Evolutionary conservation across 805 yeast genomes (phyloP).

Genomic region (Pichia exigua): DNA sequence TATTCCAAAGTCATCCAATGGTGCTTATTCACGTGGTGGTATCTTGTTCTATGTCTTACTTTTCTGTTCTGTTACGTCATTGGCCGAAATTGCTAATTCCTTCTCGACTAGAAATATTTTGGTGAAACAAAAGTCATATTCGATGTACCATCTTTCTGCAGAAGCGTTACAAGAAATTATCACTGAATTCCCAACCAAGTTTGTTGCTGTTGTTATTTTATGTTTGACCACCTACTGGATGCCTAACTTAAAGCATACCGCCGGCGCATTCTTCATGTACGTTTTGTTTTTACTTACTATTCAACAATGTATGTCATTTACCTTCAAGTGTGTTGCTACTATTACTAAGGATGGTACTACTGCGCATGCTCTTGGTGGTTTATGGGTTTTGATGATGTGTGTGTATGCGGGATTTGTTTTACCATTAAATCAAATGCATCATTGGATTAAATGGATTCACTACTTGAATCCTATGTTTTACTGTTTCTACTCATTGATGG

Average conservation of each 20-base stretch:
- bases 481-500: constrained; percentile 46
- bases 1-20: constrained; percentile 12
- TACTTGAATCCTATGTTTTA: constrained; percentile 42
- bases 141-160: constrained; percentile 60
- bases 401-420: constrained; percentile 62
- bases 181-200: constrained; percentile 50
- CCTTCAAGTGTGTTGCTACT: constrained; percentile 46
- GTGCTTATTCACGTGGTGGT: constrained; percentile 47
- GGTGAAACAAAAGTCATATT: constrained; percentile 55
- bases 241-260: constrained; percentile 41
- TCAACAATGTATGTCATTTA: constrained; percentile 43
- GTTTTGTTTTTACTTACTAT: constrained; percentile 35
- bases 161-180: constrained; percentile 51
- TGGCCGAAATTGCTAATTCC: constrained; percentile 53
- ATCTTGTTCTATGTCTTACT: constrained; percentile 52
- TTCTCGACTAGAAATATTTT: constrained; percentile 56
- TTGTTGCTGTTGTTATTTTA: constrained; percentile 40
- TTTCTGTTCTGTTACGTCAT: constrained; percentile 51
- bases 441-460: constrained; percentile 54
- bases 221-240: constrained; percentile 43
- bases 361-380: constrained; percentile 57
- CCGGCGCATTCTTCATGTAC: constrained; percentile 51
- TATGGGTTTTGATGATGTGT: constrained; percentile 41
- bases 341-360: constrained; percentile 42
- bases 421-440: constrained; percentile 50